Base-by-base conservation (phyloP, 768 basidiomycete species). In the Xerocomellus intermedius region DNA sequence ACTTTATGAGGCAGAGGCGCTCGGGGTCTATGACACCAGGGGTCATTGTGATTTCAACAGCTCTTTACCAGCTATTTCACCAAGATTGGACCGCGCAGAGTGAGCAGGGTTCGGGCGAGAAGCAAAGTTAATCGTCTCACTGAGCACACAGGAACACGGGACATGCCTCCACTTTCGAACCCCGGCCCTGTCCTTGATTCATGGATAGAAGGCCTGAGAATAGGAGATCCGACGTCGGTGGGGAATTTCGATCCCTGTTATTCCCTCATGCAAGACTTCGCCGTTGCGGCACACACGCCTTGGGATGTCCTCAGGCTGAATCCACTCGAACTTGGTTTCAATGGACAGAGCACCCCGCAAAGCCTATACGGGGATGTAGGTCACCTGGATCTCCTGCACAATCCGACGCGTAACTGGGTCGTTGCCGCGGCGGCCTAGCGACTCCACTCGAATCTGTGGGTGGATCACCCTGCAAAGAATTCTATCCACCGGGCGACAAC, bases 391-490 rank as follows among this genome's bases (percentile, higher is more conserved):
- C 28, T 39, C 17, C 32, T 21, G 8, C 5, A n/a, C 5, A 1
- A n/a, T 17, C 2, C 21, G 4, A 43, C 1, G 9, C 14, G 12
- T 39, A 13, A 42, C 26, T 49, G 1, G 7, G 3, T 41, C 9
- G 28, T 33, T 30, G n/a, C n/a, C n/a, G n/a, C n/a, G n/a, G n/a
- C 42, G 55, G 64, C 3, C 24, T 19, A 17, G 5, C 38, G 19
- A 38, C n/a, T 26, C 16, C 28, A 14, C 2, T n/a, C 10, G n/a
- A 37, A 16, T 4, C 6, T 67, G 65, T 33, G 4, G n/a, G 19
- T 65, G 64, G 55, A 10, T 30, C 17, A 3, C 49, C 42, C 2
- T 66, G 65, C 35, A 50, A 52, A 12, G 19, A 2, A 17, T 1
- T 2, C 16, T 50, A n/a, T 32, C 36, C 4, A 13, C 8, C 12